Conservation (phyloP, 768 basidiomycete genomes). For the Auricularia sp. region DNA sequence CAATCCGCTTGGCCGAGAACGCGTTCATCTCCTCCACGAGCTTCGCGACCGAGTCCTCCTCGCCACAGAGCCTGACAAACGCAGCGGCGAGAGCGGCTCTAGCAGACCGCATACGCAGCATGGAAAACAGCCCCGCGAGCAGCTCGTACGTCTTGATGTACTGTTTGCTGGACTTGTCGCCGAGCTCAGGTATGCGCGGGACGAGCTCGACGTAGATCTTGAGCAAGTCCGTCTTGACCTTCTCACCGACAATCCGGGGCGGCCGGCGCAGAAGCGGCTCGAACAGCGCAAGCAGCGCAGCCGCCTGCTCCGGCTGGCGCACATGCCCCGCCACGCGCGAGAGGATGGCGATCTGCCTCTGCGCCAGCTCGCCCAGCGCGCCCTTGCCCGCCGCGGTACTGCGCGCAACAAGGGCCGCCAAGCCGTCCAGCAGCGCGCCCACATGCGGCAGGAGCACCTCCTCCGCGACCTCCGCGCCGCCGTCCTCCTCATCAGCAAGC, state of each 20-base stretch:
- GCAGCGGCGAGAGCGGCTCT: constrained; percentile 59
- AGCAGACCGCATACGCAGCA: constrained; percentile 58
- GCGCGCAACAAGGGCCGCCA: constrained; percentile 57
- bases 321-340: constrained; percentile 71
- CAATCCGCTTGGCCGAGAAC: constrained; percentile 69
- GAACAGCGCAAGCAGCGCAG: constrained; percentile 60
- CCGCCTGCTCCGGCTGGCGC: constrained; percentile 58
- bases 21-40: constrained; percentile 70
- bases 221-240: constrained; percentile 73
- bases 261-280: constrained; percentile 73
- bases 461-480: constrained; percentile 37
- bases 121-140: constrained; percentile 70
- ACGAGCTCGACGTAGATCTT: constrained; percentile 58
- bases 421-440: constrained; percentile 55
- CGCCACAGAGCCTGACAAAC: constrained; percentile 37
- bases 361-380: constrained; percentile 39
- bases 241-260: constrained; percentile 67
- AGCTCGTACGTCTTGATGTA: constrained; percentile 49
- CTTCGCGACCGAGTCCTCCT: constrained; percentile 32
- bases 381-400: constrained; percentile 36
- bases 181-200: constrained; percentile 53
- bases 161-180: constrained; percentile 30
- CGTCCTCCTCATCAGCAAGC: constrained; percentile 32
- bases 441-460: constrained; percentile 59
- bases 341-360: constrained; percentile 74